These are phyloP conservation scores for Candida sp. DNA, from an alignment of 1,139 yeast species.

Conservation along the genomic window DNA sequence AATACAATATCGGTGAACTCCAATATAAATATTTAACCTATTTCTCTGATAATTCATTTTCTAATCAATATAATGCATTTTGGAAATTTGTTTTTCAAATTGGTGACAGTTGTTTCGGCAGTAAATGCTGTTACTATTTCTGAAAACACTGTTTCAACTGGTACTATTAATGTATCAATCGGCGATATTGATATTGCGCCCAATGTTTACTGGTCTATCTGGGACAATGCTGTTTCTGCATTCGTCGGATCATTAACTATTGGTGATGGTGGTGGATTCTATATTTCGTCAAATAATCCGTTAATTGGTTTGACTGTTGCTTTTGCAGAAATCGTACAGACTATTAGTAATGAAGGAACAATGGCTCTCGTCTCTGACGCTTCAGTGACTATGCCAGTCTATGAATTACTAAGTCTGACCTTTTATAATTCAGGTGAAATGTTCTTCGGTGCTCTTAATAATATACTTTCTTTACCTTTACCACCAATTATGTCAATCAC, in stretches of 20 bases:
- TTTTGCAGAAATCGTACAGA: slow-evolving; percentile 5
- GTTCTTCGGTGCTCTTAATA: neutral
- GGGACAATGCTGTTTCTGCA: slow-evolving; percentile 22
- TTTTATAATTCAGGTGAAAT: neutral
- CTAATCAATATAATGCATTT: too few species aligned
- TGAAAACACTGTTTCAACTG: slow-evolving; percentile 9
- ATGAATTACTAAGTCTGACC: slow-evolving; percentile 2
- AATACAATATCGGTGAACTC: too few species aligned
- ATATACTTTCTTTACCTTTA: neutral
- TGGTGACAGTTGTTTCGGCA: neutral
- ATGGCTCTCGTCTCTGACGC: slow-evolving; percentile 11
- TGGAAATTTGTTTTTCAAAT: too few species aligned
- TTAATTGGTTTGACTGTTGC: slow-evolving; percentile 10
- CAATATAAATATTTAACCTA: too few species aligned
- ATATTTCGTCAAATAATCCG: slow-evolving; percentile 7
- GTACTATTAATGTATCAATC: slow-evolving; percentile 16
- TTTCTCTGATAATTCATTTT: too few species aligned
- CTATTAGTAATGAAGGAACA: slow-evolving; percentile 11
- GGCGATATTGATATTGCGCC: slow-evolving; percentile 23
- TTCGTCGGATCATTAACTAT: slow-evolving; percentile 19
- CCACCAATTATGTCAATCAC: slow-evolving; percentile 8
- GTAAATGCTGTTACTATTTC: neutral
- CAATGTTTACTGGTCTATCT: slow-evolving; percentile 31
- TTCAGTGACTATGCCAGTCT: slow-evolving; percentile 10
- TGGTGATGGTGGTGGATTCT: slow-evolving; percentile 21